These are phyloP conservation scores for Pseudocercospora crystallina DNA, from an alignment of 2,329 filamentous ascomycete species.

Conservation along the genomic window DNA sequence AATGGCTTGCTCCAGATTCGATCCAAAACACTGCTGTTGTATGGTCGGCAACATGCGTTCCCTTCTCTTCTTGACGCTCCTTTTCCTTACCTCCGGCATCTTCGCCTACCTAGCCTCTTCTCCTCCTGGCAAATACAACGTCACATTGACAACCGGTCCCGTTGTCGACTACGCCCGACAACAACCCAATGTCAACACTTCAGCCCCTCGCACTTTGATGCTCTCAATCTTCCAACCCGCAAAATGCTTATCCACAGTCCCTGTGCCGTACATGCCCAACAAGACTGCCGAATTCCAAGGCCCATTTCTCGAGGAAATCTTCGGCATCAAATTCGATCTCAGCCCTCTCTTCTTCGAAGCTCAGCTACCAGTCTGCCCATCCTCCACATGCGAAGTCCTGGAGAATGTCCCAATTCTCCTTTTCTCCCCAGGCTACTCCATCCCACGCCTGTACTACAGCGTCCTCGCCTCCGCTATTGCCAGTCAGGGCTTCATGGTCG, in stretches of 20 bases:
- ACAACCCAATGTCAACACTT: neutral
- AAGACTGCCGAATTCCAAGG: slow-evolving; percentile 17
- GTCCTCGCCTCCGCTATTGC: slow-evolving; percentile 48
- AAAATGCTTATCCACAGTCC: neutral
- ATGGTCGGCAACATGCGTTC: no score
- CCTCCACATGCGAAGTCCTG: neutral
- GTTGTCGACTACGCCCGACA: neutral
- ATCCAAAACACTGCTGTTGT: no score
- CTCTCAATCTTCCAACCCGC: neutral
- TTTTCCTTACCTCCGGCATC: no score
- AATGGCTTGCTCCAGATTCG: no score
- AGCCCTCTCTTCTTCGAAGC: slow-evolving; percentile 4
- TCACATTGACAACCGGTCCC: neutral
- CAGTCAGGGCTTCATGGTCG: slow-evolving; percentile 48
- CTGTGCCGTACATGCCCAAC: slow-evolving; percentile 19
- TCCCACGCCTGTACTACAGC: slow-evolving; percentile 46
- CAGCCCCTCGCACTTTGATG: neutral
- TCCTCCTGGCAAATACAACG: neutral
- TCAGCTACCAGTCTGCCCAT: slow-evolving; percentile 1
- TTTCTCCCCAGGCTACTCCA: slow-evolving; percentile 49
- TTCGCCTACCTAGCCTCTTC: no score
- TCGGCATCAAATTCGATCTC: neutral
- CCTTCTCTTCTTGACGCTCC: no score
- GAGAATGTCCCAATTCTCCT: slow-evolving; percentile 33
- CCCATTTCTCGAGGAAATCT: slow-evolving; percentile 2